A percentile compares a stretch with the other conserved stretches of the same genome.
Conservation (phyloP, 2,329 filamentous ascomycete species). For the Penicillium hesseltinei region DNA sequence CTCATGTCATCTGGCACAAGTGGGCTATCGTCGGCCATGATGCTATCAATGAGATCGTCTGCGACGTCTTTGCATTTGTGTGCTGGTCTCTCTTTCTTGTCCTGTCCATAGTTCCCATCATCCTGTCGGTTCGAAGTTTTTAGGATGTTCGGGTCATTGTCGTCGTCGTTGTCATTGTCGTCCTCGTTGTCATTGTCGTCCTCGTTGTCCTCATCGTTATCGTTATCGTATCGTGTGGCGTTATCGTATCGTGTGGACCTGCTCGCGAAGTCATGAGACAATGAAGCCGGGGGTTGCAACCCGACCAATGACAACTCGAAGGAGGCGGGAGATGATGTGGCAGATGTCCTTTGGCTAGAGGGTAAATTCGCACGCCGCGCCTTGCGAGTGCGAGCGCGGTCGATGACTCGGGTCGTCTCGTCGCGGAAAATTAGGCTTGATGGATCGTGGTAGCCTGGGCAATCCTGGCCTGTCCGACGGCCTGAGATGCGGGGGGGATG, state of each 20-base stretch:
- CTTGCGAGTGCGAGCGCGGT: background rate
- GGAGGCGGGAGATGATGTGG: background rate
- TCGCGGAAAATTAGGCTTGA: background rate
- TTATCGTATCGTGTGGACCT: background rate
- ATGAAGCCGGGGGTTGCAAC: background rate
- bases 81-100: background rate
- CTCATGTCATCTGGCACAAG: background rate
- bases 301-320: background rate
- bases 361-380: background rate
- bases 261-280: background rate
- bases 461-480: background rate
- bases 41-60: background rate
- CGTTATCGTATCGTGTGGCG: too few relatives aligned
- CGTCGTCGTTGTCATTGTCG: too few relatives aligned
- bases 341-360: background rate
- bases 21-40: background rate
- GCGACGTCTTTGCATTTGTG: background rate
- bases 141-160: background rate
- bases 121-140: background rate
- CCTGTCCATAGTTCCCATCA: background rate
- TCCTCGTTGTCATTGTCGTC: background rate
- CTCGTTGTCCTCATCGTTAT: too few relatives aligned
- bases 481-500: background rate
- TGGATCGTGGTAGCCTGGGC: background rate
- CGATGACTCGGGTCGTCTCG: background rate